These are phyloP conservation scores for Hanseniaspora jakobsenii DNA, from an alignment of 805 yeast species.

Conservation along the genomic window DNA sequence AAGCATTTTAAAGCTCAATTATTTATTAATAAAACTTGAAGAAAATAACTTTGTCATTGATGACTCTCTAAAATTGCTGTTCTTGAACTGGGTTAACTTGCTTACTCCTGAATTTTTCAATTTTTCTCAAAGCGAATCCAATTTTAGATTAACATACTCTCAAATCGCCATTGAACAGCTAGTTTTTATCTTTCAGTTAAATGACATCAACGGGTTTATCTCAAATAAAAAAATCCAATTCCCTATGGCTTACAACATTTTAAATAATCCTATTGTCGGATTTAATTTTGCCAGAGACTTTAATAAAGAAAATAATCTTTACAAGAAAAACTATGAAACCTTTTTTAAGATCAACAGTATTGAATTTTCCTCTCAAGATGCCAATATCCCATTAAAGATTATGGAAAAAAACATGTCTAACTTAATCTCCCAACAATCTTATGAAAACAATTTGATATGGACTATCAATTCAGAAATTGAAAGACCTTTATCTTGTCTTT, in stretches of 20 bases:
- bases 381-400: neutral
- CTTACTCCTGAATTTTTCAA: neutral
- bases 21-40: neutral
- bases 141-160: slow-evolving; percentile 2
- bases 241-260: neutral
- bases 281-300: slow-evolving; percentile 7
- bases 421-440: neutral
- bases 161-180: slow-evolving; percentile 1
- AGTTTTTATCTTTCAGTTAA: neutral
- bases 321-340: slow-evolving; percentile 1
- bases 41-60: neutral
- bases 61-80: neutral
- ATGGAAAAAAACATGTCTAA: slow-evolving; percentile 1
- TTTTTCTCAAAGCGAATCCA: neutral
- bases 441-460: slow-evolving; percentile 7
- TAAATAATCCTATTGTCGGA: neutral
- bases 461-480: neutral
- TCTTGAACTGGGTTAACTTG: neutral
- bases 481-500: neutral
- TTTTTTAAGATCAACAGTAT: slow-evolving; percentile 5
- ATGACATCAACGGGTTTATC: neutral
- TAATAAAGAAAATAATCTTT: too few relatives aligned
- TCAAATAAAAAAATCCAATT: too few relatives aligned
- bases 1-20: neutral
- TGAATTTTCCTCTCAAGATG: neutral